Base-by-base conservation (phyloP, 768 basidiomycete species). In the Boletellus ananas region DNA sequence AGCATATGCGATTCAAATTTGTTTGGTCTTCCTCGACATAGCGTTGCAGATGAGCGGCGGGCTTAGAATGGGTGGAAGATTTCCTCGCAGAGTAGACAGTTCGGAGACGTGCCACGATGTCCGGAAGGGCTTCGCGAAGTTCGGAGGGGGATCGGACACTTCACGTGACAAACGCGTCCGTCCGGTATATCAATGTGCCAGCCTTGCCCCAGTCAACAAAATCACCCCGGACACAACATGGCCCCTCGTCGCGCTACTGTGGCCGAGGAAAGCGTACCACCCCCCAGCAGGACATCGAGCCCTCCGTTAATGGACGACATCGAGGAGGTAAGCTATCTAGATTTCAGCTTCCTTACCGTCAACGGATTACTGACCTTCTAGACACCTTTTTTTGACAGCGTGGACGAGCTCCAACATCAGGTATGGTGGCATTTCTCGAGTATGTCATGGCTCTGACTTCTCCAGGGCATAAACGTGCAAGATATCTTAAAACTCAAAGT, bases 401-500 rank as follows among this genome's bases (percentile, higher is more conserved):
- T 91, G n/a, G 89, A 91, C 58, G 89, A 90, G 55, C 82, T 91
- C 13, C 89, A 91, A 61, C 84, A 87, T 57, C 85, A 91, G 63
- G 89, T 85, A 58, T 27, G 77, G 46, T 20, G 13, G 40, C 43
- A 47, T 40, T 29, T 41, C 23, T 34, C 34, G 44, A 54, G 58
- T 52, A 17, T 45, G 27, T 45, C 41, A 37, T 17, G 33, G 40
- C 18, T 39, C 31, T 47, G 23, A 59, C 29, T 18, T 27, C 17
- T 16, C 35, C 58, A 95, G 93, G 93, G 94, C 13, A 94, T 95
- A 67, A 95, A 94, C 57, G 84, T 93, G 23, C 92, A 95, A 74
- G 94, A 97, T 64, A 96, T 97, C 49, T 67, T 87, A 44, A 97
- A 97, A 70, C 81, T 97, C 54, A 96, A 96, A 72, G 90, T 84